Evolutionary conservation across 495 filamentous ascomycete genomes (phyloP), one percentile per base, ranked within the genome.

Genomic region (Jackrogersella multiformis): DNA sequence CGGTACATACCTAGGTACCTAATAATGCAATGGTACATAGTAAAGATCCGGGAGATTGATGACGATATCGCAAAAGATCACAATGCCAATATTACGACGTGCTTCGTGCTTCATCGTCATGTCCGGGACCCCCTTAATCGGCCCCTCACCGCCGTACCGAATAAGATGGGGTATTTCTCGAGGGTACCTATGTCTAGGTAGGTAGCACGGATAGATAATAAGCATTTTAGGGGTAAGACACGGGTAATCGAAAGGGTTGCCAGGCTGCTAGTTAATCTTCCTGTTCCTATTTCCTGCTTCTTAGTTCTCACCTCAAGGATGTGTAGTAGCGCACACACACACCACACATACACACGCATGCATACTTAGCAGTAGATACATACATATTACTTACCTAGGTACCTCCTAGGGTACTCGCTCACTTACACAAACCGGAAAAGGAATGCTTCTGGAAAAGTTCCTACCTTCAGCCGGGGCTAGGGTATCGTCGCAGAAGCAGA

Each of bases 371-470:
- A 36, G 3, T 3, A 4, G 28, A 42, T 15, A 21, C 23, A n/a
- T 28, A 20, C 44, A 20, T 26, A 48, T 48, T n/a, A n/a, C n/a
- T n/a, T n/a, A n/a, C n/a, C n/a, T n/a, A n/a, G n/a, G n/a, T n/a
- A n/a, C n/a, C n/a, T n/a, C n/a, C n/a, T n/a, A n/a, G n/a, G n/a
- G n/a, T n/a, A n/a, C n/a, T n/a, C n/a, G n/a, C n/a, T n/a, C n/a
- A n/a, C n/a, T n/a, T n/a, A n/a, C n/a, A n/a, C n/a, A n/a, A n/a
- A n/a, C 59, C 49, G 18, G 28, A 63, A 63, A 12, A 26, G 51
- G 67, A 41, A 66, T 48, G 1, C 62, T 70, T 70, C 57, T 32
- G 56, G 68, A 70, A 70, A 35, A 10, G 13, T 66, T 61, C 56
- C 32, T 46, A 46, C 16, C 18, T 24, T 61, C 59, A 63, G 56